Conservation (phyloP, 2,329 filamentous ascomycete genomes). For the Thermoascus crustaceus region DNA sequence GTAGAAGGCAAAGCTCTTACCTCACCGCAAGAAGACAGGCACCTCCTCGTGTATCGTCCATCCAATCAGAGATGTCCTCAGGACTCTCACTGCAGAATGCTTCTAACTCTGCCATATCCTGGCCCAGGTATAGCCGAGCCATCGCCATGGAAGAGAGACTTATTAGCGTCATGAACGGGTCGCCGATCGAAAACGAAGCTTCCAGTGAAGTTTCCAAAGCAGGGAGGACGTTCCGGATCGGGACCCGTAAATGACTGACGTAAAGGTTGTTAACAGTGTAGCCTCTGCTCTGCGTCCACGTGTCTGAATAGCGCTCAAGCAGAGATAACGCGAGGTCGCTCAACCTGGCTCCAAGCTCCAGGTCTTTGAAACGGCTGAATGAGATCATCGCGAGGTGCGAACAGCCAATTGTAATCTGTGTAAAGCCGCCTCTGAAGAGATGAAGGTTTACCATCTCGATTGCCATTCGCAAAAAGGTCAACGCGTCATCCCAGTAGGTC, state of each 20-base stretch:
- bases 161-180: constrained; percentile 50
- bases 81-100: constrained; percentile 48
- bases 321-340: constrained; percentile 46
- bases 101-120: constrained; percentile 52
- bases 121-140: constrained; percentile 47
- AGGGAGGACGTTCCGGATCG: constrained; percentile 44
- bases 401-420: constrained; percentile 52
- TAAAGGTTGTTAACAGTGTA: constrained; percentile 52
- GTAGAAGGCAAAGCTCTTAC: constrained; percentile 13
- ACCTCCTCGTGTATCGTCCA: constrained; percentile 50
- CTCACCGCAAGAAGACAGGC: constrained; percentile 46
- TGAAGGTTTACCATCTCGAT: constrained; percentile 51
- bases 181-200: constrained; percentile 48
- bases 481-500: constrained; percentile 52
- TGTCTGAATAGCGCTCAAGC: constrained; percentile 44
- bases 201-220: constrained; percentile 49
- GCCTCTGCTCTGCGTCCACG: constrained; percentile 49
- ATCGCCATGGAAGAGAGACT: constrained; percentile 53
- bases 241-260: constrained; percentile 51
- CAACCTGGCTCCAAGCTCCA: constrained; percentile 46
- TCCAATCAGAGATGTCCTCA: constrained; percentile 51
- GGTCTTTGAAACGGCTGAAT: constrained; percentile 50
- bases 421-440: constrained; percentile 46
- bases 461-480: constrained; percentile 52
- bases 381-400: constrained; percentile 50